phyloP scores from a whole-genome alignment of 2,329 filamentous ascomycete species.

The Tolypocladium tropicale region DNA sequence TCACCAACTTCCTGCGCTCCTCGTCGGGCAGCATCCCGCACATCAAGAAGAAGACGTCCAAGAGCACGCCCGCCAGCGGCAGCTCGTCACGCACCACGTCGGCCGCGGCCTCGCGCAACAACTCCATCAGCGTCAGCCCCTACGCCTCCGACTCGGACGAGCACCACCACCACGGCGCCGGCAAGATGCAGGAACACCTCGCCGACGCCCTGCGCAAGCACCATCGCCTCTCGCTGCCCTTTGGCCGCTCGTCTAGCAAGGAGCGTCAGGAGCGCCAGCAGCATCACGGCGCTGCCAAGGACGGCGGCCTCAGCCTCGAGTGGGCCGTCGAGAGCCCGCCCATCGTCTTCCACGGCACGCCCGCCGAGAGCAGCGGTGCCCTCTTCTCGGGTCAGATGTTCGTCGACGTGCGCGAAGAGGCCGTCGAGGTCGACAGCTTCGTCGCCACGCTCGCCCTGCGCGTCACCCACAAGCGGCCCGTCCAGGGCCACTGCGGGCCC shows the following conservation, averaged over 20 bases:
- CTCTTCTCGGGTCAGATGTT: constrained; percentile 76
- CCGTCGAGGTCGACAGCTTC: constrained; percentile 60
- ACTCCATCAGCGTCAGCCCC: constrained; percentile 20
- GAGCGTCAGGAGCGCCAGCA: constrained; percentile 29
- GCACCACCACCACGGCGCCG: constrained; percentile 11
- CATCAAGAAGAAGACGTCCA: constrained; percentile 30
- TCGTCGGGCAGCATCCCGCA: constrained; percentile 44
- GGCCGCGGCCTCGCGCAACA: constrained; percentile 14
- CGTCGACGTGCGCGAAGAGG: constrained; percentile 58
- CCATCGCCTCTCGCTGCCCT: constrained; percentile 28
- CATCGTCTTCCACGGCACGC: constrained; percentile 69
- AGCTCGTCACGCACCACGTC: constrained; percentile 19
- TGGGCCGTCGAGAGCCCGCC: constrained; percentile 77
- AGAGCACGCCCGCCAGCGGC: constrained; percentile 12
- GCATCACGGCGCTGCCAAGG: constrained; percentile 22
- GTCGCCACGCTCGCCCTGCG: constrained; percentile 61
- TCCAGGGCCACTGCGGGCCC: constrained; percentile 65
- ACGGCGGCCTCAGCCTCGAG: constrained; percentile 31
- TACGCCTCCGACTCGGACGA: constrained; percentile 26
- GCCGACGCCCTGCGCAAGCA: constrained; percentile 29
- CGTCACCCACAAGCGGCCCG: constrained; percentile 71
- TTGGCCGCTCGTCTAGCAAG: constrained; percentile 19
- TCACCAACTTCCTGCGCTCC: constrained; percentile 45
- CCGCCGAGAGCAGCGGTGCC: constrained; percentile 69
- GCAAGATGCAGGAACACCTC: constrained; percentile 27